Evolutionary conservation across 2,329 filamentous ascomycete genomes (phyloP), one percentile per base, ranked within the genome.

Genomic region (Pseudogymnoascus sp.): DNA sequence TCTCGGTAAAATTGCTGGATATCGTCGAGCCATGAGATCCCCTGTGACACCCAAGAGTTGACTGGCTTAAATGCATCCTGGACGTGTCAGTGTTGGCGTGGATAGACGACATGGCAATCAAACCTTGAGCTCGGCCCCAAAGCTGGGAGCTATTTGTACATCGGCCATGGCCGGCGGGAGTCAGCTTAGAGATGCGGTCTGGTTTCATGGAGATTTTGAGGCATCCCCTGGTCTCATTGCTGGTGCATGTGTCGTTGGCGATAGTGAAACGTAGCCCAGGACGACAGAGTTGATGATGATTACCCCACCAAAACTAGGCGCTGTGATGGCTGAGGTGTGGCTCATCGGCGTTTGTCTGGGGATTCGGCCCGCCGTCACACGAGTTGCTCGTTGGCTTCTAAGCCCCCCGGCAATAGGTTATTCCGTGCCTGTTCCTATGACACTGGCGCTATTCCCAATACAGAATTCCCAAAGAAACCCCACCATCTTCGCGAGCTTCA

Each of bases 1-100:
- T 99, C 95, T 68, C 95, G 90, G 80, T 97, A 99, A 80, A 97
- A 99, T 73, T 91, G 87, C 76, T 99, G 91, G 67, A 99, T 90
- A 71, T 99, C 95, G 72, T 97, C 93, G 65, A 99, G 87, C 93
- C 93, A 99, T 68, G 85, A 81, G 75, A 99, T 96, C 68, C 93
- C 92, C 75, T 90, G 87, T 67, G 86, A 82, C 64, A 96, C 90
- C 95, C 95, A 99, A 71, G 83, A 86, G 78, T 93, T 97, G 74
- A 96, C 92, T 17, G 91, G 86, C 78, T 96, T 97, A 83, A 97
- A 99, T 74, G 90, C 91, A 86, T 99, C 95, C 91, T 97, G 73
- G 33, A 26, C 59, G 8, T 26, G 66, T 73, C 66, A 73, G 66
- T 61, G 10, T 40, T 38, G 33, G 69, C 63, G 36, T 21, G 64